Conservation (phyloP, 805 yeast genomes). For the Ogataea neopini region DNA sequence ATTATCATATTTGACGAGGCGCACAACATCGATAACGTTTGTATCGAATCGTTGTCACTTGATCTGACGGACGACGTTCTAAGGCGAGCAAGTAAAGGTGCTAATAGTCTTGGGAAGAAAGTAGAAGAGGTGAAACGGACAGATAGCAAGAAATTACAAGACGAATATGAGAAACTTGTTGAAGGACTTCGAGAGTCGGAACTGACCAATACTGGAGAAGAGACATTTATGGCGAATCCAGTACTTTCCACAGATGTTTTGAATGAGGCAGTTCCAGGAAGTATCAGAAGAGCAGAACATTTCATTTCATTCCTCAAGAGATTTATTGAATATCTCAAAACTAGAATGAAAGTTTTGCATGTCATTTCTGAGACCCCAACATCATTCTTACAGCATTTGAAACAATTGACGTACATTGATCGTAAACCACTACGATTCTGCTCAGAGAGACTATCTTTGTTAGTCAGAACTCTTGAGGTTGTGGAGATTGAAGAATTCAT, state of each 20-base stretch:
- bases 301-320: conserved; percentile 90
- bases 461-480: conserved; percentile 87
- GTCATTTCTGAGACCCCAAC: conserved; percentile 98
- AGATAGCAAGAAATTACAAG: conserved; percentile 81
- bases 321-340: conserved; percentile 90
- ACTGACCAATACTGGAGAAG: conserved; percentile 55
- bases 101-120: conserved; percentile 70
- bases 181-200: conserved; percentile 87
- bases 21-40: conserved; percentile 97
- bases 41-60: conserved; percentile 90
- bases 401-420: conserved; percentile 90
- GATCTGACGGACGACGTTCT: conserved; percentile 90
- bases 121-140: conserved; percentile 82
- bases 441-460: conserved; percentile 82
- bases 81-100: conserved; percentile 86
- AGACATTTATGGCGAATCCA: conserved; percentile 82
- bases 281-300: conserved; percentile 95
- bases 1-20: conserved; percentile 98
- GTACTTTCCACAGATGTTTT: conserved; percentile 81
- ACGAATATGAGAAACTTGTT: conserved; percentile 88
- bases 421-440: conserved; percentile 89
- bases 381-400: conserved; percentile 88
- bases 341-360: conserved; percentile 96
- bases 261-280: conserved; percentile 95
- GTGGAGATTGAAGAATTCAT: conserved; percentile 87